These are phyloP conservation scores for Erysimum cheiranthoides DNA, from an alignment of 345 rosid species.

Conservation along the genomic window DNA sequence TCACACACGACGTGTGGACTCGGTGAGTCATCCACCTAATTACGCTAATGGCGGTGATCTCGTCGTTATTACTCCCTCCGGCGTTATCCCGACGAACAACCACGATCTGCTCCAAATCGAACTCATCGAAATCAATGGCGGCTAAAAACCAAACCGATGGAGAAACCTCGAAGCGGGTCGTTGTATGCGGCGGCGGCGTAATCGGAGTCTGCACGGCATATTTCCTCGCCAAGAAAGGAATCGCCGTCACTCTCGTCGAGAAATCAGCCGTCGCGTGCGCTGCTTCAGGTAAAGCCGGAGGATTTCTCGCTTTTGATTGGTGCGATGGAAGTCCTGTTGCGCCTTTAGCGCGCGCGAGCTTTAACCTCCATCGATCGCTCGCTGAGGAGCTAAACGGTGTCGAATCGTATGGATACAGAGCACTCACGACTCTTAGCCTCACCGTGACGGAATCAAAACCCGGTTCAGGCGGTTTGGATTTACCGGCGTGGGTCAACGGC, in stretches of 20 bases:
- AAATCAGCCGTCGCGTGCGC: conserved; percentile 83
- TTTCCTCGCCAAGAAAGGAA: conserved; percentile 75
- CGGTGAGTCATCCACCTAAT: conserved; percentile 27
- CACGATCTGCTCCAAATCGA: conserved; percentile 38
- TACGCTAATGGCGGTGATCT: conserved; percentile 37
- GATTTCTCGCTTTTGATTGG: conserved; percentile 91
- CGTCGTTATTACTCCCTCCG: conserved; percentile 8
- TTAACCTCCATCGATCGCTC: conserved; percentile 80
- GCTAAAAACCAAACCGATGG: conserved; percentile 36
- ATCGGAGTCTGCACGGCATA: conserved; percentile 92
- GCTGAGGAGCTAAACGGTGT: conserved; percentile 74
- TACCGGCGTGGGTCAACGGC: conserved; percentile 86
- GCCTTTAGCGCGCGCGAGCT: conserved; percentile 80
- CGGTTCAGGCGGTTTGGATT: conserved; percentile 8
- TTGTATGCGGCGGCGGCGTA: conserved; percentile 82
- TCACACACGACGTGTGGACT: conserved; percentile 25
- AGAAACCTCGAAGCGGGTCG: conserved; percentile 50
- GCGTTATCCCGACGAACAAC: conserved; percentile 12
- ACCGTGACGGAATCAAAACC: conserved; percentile 60
- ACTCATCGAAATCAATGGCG: conserved; percentile 34
- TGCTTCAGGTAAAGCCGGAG: conserved; percentile 92
- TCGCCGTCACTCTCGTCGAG: conserved; percentile 74
- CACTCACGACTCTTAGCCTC: conserved; percentile 69
- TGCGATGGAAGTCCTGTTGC: conserved; percentile 74
- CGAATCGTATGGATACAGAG: conserved; percentile 76